Evolutionary conservation across 179 eudicot species (phyloP), one percentile per base, ranked within the genome.

Genomic region (Patellifolia procumbens): DNA sequence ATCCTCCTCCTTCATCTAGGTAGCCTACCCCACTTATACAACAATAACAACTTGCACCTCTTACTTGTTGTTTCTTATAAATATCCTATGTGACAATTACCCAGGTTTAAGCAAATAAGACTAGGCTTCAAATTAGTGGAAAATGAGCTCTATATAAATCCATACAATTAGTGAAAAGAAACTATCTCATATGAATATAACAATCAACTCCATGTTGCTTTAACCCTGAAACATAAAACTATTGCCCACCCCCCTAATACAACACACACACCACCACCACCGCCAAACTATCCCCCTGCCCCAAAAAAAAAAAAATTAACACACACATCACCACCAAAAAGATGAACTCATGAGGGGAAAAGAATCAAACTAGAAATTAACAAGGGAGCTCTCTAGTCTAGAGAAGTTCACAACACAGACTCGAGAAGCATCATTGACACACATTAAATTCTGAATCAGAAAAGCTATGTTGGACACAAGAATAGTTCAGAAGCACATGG

Each of bases 81-180:
- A 20, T 56, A 67, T 42, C 13, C 12, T 26, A 26, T 28, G 42
- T 15, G 56, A 45, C 46, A 73, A 59, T 24, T 13, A 35, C 29
- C 65, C 39, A 72, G 4, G 63, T 35, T 58, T 58, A 58, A 24
- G 62, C 62, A 58, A 58, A 58, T 32, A 58, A 56, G 26, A 6
- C 34, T 32, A 58, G 17, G 4, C 31, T 58, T 58, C 62, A 26
- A 58, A 58, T 15, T 9, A 2, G 11, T 12, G 2, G 17, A 28
- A 58, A 56, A 22, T 8, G 0, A 7, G 5, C 31, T 26, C 61
- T 56, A 12, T 22, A 11, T 22, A 12, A 56, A 22, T 31, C 61
- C 22, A 24, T 22, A 22, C 13, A 56, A 9, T 26, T 26, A 4
- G 17, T 58, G 32, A 58, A 26, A 24, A 16, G 19, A 26, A 0